Conservation (phyloP, 1,284 basidiomycete species). For the Malassezia sp. region DNA sequence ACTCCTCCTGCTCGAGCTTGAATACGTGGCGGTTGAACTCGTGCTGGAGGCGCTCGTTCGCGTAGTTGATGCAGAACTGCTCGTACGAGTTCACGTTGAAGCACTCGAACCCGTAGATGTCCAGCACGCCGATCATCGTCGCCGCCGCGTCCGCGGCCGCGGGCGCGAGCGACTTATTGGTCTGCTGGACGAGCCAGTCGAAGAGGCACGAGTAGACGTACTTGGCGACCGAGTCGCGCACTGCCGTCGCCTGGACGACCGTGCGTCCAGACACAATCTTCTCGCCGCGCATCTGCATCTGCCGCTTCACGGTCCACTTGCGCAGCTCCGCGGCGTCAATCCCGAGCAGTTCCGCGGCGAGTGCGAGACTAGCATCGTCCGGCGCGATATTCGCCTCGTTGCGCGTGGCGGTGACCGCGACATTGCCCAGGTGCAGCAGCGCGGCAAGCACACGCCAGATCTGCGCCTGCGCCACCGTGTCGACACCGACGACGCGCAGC, state of each 20-base stretch:
- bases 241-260: slow-evolving; percentile 81
- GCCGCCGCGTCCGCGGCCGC: slow-evolving; percentile 73
- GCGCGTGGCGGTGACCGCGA: slow-evolving; percentile 71
- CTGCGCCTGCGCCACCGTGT: slow-evolving; percentile 93
- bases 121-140: slow-evolving; percentile 97
- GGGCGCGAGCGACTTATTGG: slow-evolving; percentile 89
- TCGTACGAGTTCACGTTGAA: slow-evolving; percentile 73
- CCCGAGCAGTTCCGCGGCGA: slow-evolving; percentile 80
- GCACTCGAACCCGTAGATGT: slow-evolving; percentile 53
- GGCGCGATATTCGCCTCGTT: slow-evolving; percentile 76
- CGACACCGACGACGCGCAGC: slow-evolving; percentile 88
- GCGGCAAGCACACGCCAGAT: slow-evolving; percentile 90
- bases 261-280: slow-evolving; percentile 84
- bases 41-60: slow-evolving; percentile 82
- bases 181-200: slow-evolving; percentile 93
- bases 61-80: slow-evolving; percentile 99
- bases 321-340: slow-evolving; percentile 87
- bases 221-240: slow-evolving; percentile 91
- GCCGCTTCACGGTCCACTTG: slow-evolving; percentile 97
- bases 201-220: slow-evolving; percentile 98
- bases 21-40: slow-evolving; percentile 60
- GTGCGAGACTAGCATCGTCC: slow-evolving; percentile 65
- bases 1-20: slow-evolving; percentile 93
- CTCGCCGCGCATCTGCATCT: slow-evolving; percentile 84
- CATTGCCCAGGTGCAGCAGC: slow-evolving; percentile 88